phyloP scores from a whole-genome alignment of 805 yeast species.

The Millerago galiae region DNA sequence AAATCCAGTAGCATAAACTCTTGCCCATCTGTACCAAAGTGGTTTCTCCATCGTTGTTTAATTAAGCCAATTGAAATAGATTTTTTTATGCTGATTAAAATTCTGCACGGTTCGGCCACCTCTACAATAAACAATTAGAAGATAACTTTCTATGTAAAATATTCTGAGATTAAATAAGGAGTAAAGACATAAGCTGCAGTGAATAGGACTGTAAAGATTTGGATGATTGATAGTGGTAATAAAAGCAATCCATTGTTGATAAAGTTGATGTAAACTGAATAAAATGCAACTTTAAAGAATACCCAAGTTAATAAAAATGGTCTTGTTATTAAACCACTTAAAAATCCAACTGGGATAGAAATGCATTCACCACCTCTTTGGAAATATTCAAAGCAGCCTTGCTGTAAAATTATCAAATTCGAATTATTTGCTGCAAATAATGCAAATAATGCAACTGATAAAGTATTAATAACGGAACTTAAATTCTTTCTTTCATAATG shows the following conservation, averaged over 20 bases:
- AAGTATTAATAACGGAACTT: constrained; percentile 81
- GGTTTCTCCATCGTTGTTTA: constrained; percentile 27
- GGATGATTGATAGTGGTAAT: constrained; percentile 64
- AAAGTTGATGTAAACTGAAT: constrained; percentile 67
- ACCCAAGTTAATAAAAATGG: constrained; percentile 76
- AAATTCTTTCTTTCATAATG: constrained; percentile 71
- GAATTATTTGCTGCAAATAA: constrained; percentile 81
- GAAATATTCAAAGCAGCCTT: constrained; percentile 87
- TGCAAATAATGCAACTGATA: constrained; percentile 84
- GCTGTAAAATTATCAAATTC: constrained; percentile 63
- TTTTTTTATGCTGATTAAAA: constrained; percentile 4
- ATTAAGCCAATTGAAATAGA: constrained; percentile 3
- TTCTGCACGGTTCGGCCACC: constrained; percentile 3
- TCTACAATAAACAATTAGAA: not conserved
- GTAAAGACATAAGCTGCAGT: constrained; percentile 77
- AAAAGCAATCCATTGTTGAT: constrained; percentile 55
- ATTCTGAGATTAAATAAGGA: constrained; percentile 50
- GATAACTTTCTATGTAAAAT: constrained; percentile 5
- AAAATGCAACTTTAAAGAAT: constrained; percentile 86
- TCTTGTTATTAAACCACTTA: constrained; percentile 73
- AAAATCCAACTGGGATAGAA: constrained; percentile 70
- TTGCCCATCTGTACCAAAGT: constrained; percentile 53
- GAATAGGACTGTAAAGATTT: constrained; percentile 58
- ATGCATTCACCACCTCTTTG: constrained; percentile 77
- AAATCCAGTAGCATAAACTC: constrained; percentile 54